Evolutionary conservation across 257 asterid species (phyloP).

Genomic region (Nemophila menziesii): DNA sequence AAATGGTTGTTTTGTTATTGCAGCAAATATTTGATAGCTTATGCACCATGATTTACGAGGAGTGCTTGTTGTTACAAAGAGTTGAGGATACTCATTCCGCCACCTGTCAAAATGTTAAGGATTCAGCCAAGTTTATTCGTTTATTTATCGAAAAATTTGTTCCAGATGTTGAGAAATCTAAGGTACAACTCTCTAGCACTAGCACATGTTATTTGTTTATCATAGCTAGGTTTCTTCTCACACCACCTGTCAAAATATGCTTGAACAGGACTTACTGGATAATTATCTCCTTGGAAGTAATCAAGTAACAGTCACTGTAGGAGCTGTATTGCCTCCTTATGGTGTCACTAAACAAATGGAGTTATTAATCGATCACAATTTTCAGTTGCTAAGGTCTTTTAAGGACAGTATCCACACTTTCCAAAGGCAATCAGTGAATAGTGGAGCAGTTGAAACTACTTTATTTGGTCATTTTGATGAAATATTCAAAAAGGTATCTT

Average conservation of each 20-base stretch:
- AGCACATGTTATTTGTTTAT: neutral
- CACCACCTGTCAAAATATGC: constrained; percentile 5
- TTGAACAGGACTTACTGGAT: constrained; percentile 54
- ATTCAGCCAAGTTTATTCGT: constrained; percentile 31
- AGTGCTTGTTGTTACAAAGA: constrained; percentile 41
- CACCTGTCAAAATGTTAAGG: constrained; percentile 48
- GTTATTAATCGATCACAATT: constrained; percentile 40
- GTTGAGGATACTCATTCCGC: constrained; percentile 46
- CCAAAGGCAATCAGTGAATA: constrained; percentile 21
- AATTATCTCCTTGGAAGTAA: constrained; percentile 49
- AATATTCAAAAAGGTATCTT: too few species aligned
- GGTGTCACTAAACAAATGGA: constrained; percentile 75
- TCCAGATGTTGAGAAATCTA: constrained; percentile 50
- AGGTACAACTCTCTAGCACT: constrained; percentile 53
- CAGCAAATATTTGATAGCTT: constrained; percentile 79
- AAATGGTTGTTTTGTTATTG: constrained; percentile 13
- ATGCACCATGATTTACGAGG: constrained; percentile 51
- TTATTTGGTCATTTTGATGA: too few species aligned
- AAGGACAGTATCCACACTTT: constrained; percentile 35
- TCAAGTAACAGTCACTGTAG: constrained; percentile 23
- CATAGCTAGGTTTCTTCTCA: too few species aligned
- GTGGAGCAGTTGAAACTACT: constrained; percentile 30
- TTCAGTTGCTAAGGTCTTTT: constrained; percentile 35
- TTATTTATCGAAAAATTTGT: constrained; percentile 33
- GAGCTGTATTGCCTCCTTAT: constrained; percentile 41